Percentiles rank a stretch among this genome's conserved stretches.
phyloP scores from a whole-genome alignment of 495 filamentous ascomycete species.

The Penicillium cosmopolitanum region DNA sequence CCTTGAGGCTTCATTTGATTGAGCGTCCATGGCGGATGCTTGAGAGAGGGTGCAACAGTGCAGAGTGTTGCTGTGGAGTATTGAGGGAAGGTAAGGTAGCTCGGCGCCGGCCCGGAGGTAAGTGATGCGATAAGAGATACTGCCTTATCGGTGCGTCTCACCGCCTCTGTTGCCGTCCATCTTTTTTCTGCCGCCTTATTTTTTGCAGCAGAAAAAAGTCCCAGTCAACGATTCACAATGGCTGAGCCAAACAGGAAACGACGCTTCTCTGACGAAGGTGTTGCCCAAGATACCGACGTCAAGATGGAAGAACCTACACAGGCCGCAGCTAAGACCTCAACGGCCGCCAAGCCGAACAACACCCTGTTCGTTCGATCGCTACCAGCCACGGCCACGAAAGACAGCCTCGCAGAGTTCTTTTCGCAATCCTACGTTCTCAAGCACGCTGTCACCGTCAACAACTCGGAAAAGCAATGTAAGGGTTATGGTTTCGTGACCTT shows the following conservation, averaged over 20 bases:
- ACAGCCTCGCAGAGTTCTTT: conserved; percentile 82
- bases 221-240: conserved; percentile 33
- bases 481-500: conserved; percentile 98
- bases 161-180: conserved; percentile 20
- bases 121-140: not conserved
- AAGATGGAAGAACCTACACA: conserved; percentile 31
- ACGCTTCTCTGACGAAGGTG: conserved; percentile 33
- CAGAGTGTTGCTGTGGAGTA: too few species aligned
- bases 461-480: conserved; percentile 77
- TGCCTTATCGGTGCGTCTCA: conserved; percentile 14
- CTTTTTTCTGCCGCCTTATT: conserved; percentile 53
- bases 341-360: conserved; percentile 50
- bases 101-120: too few species aligned
- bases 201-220: conserved; percentile 35
- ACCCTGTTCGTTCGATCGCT: conserved; percentile 92
- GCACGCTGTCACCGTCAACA: conserved; percentile 85
- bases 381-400: conserved; percentile 75
- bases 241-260: conserved; percentile 39
- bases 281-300: conserved; percentile 15
- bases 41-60: not conserved
- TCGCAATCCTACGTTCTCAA: conserved; percentile 93
- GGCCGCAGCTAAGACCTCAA: conserved; percentile 23
- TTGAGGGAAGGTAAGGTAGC: too few species aligned
- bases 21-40: conserved; percentile 55
- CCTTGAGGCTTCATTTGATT: conserved; percentile 62